Evolutionary conservation across 2,329 filamentous ascomycete species (phyloP).

Genomic region (Metarhizium anisopliae): DNA sequence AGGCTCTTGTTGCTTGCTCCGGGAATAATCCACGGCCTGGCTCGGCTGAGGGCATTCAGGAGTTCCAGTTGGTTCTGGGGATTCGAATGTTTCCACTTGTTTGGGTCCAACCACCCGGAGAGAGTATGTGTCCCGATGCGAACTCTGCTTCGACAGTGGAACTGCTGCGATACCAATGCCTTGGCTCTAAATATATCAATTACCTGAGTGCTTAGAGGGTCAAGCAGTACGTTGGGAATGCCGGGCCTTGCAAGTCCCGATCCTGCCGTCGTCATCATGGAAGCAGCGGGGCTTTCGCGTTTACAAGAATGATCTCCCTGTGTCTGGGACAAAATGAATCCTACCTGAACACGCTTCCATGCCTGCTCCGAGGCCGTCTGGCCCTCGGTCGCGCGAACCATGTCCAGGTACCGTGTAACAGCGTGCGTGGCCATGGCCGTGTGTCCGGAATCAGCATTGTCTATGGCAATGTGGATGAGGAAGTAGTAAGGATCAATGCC

Average conservation of each 20-base stretch:
- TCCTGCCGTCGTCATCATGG: not conserved
- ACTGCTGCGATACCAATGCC: conserved; percentile 1
- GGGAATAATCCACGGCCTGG: conserved; percentile 26
- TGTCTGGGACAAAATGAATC: conserved; percentile 9
- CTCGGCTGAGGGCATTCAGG: conserved; percentile 3
- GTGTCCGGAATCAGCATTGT: conserved; percentile 39
- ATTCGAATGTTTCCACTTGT: not conserved
- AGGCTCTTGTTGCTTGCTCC: conserved; percentile 30
- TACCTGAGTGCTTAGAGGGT: not conserved
- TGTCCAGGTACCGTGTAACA: conserved; percentile 28
- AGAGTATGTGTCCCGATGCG: conserved; percentile 6
- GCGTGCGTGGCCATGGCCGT: conserved; percentile 34
- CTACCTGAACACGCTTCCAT: conserved; percentile 9
- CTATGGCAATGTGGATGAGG: conserved; percentile 39
- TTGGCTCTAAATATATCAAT: conserved; percentile 4
- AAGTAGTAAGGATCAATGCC: conserved; percentile 37
- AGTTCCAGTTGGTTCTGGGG: conserved; percentile 5
- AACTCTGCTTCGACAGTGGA: conserved; percentile 6
- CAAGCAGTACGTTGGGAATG: not conserved
- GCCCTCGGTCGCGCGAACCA: conserved; percentile 12
- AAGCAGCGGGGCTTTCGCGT: not conserved
- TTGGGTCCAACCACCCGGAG: conserved; percentile 2
- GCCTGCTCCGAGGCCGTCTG: conserved; percentile 1
- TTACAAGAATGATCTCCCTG: not conserved
- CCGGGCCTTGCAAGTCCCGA: not conserved